Base-by-base conservation (phyloP, 176 grass and related monocot species). In the Otatea glauca region DNA sequence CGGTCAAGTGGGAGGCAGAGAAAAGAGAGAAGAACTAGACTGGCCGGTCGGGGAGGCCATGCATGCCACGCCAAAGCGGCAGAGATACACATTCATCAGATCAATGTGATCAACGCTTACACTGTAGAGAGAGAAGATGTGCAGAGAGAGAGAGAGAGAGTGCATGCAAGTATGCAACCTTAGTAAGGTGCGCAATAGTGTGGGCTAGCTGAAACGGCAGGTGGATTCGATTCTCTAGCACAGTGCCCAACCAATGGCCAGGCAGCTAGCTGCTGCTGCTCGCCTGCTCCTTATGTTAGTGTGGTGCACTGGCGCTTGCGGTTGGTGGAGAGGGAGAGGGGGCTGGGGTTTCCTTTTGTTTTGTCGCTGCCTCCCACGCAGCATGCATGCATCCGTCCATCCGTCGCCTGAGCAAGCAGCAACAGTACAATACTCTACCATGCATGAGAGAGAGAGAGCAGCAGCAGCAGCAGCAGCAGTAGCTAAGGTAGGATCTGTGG, bases 151-250 rank as follows among this genome's bases (percentile, higher is more conserved):
- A 9, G 38, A 69, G 23, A 17, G 18, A 55, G 74, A 27, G 45
- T 34, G 67, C 59, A 82, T 76, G 86, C 69, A 74, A 78, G 67
- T 49, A 82, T 76, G 86, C 69, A 74, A 78, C 79, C 35, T 84
- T 88, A 18, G 51, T 72, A 82, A 77, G 72, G 85, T 85, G 47
- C 66, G 5, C 65, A 70, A 45, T 43, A 49, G 67, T 11, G 67
- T 53, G 84, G 25, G 43, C 23, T 91, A 63, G 65, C 49, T 69
- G 63, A 29, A 84, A 73, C 60, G 68, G 83, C 90, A 75, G 86
- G 80, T 67, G 87, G 91, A 92, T 92, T 89, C 91, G 87, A 87
- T 89, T 92, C 87, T 72, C 87, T 49, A 23, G 39, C 64, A 74
- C 56, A 56, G 34, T 27, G 76, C 27, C 14, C 14, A 24, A 77